Conservation (phyloP, 768 basidiomycete genomes). For the Termitomyces sp. region DNA sequence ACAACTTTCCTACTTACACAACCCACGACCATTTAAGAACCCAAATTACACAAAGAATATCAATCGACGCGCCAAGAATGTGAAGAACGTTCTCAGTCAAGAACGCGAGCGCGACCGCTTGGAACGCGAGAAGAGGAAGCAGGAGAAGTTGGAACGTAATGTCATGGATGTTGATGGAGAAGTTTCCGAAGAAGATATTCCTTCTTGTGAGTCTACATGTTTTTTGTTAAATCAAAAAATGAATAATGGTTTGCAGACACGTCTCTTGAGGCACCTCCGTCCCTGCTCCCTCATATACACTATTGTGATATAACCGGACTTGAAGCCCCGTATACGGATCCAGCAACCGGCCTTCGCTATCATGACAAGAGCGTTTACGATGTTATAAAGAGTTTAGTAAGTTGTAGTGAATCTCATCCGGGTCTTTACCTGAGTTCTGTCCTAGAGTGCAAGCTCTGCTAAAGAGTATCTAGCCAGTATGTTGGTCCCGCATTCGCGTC, state of each 20-base stretch:
- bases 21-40: slow-evolving; percentile 76
- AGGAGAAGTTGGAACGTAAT: slow-evolving; percentile 38
- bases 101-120: slow-evolving; percentile 74
- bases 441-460: slow-evolving; percentile 59
- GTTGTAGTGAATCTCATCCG: slow-evolving; percentile 9
- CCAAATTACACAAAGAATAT: slow-evolving; percentile 61
- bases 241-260: slow-evolving; percentile 41
- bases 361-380: slow-evolving; percentile 88
- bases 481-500: slow-evolving; percentile 11
- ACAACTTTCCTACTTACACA: slow-evolving; percentile 66
- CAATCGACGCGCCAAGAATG: slow-evolving; percentile 69
- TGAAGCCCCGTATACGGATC: slow-evolving; percentile 82
- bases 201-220: slow-evolving; percentile 50
- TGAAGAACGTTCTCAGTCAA: slow-evolving; percentile 72
- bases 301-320: slow-evolving; percentile 87
- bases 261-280: slow-evolving; percentile 83
- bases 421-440: not conserved
- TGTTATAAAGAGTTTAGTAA: slow-evolving; percentile 66
- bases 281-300: slow-evolving; percentile 65
- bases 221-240: not conserved
- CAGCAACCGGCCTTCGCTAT: slow-evolving; percentile 71
- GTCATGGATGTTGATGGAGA: slow-evolving; percentile 55
- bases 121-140: slow-evolving; percentile 54
- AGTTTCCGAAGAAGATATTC: slow-evolving; percentile 51
- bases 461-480: slow-evolving; percentile 71